These are phyloP conservation scores for Thelonectria blattea DNA, from an alignment of 2,329 filamentous ascomycete species.

Conservation along the genomic window DNA sequence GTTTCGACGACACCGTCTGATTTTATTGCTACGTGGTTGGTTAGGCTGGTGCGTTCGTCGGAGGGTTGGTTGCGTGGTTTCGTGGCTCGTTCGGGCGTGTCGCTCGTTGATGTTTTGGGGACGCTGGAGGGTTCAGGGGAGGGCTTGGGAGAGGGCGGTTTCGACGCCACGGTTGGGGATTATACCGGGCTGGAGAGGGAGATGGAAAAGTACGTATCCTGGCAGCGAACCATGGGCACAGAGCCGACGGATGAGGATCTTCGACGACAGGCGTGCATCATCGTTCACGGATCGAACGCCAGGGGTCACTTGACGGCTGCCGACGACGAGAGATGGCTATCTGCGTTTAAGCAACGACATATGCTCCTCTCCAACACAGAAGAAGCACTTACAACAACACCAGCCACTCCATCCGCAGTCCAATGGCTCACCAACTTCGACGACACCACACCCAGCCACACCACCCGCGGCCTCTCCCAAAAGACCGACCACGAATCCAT, in stretches of 20 bases:
- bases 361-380: background rate
- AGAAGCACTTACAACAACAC: background rate
- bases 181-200: constrained; percentile 26
- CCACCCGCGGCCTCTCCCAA: background rate
- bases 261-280: too few relatives aligned
- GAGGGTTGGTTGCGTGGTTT: constrained; percentile 24
- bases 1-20: constrained; percentile 25
- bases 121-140: background rate
- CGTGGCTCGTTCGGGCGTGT: constrained; percentile 10
- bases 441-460: background rate
- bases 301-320: too few relatives aligned
- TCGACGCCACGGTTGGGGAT: constrained; percentile 17
- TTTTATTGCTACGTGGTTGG: constrained; percentile 31
- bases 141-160: background rate
- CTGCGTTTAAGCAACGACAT: constrained; percentile 27
- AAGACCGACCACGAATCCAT: background rate
- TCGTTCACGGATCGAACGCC: too few relatives aligned
- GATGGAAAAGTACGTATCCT: constrained; percentile 20
- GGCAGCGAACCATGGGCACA: too few relatives aligned
- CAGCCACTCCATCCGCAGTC: background rate
- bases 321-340: background rate
- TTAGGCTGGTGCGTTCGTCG: constrained; percentile 24
- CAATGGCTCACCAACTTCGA: background rate
- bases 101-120: background rate
- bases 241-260: too few relatives aligned